Conservation (phyloP, 202 grass and related monocot species). For the Bolboschoenoplectus hybrid region DNA sequence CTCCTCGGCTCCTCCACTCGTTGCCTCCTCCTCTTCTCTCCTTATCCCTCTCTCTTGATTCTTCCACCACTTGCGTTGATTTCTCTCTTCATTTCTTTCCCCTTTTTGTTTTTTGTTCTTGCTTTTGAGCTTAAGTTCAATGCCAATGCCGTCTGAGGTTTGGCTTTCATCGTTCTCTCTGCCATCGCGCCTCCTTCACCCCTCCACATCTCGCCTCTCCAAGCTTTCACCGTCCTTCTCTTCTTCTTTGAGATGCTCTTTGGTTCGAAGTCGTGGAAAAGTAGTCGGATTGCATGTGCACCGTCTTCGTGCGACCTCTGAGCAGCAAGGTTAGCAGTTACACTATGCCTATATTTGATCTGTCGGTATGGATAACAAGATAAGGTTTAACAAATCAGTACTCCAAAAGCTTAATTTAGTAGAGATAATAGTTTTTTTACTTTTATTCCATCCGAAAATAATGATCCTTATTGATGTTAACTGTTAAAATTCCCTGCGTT, state of each 20-base stretch:
- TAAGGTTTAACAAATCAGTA: constrained; percentile 8
- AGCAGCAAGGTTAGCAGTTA: constrained; percentile 48
- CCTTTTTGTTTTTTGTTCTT: neutral
- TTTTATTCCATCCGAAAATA: neutral
- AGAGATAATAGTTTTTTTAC: neutral
- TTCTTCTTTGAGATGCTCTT: constrained; percentile 15
- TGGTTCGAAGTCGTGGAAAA: neutral
- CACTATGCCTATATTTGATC: neutral
- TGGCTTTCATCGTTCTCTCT: constrained; percentile 47
- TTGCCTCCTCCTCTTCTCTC: constrained; percentile 23
- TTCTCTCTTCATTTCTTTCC: neutral
- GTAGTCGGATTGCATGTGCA: neutral
- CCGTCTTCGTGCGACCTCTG: constrained; percentile 47
- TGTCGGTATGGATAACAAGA: neutral
- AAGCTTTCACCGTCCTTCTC: constrained; percentile 34
- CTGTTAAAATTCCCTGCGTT: neutral
- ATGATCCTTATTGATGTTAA: neutral
- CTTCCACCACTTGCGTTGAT: neutral
- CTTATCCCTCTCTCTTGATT: constrained; percentile 34
- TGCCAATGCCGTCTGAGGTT: constrained; percentile 53
- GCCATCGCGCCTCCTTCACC: constrained; percentile 46
- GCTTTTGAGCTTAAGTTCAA: neutral
- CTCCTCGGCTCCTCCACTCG: constrained; percentile 42
- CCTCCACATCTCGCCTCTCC: constrained; percentile 41
- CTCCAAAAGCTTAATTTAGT: neutral